Percentiles rank a stretch among this genome's conserved stretches.
Conservation (phyloP, 257 asterid species). For the Primulina eburnea region DNA sequence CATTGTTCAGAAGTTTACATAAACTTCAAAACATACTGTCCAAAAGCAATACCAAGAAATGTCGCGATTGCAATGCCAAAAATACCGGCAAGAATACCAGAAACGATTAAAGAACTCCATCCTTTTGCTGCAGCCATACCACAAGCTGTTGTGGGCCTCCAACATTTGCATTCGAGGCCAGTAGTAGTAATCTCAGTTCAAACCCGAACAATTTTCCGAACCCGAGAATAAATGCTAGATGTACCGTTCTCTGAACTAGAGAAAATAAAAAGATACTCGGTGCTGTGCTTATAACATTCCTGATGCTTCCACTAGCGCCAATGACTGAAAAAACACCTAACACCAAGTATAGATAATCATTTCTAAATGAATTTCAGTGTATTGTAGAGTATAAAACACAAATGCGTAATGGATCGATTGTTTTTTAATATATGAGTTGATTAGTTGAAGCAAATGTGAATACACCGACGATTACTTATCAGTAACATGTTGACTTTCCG, state of each 20-base stretch:
- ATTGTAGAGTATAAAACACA: background rate
- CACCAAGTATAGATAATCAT: background rate
- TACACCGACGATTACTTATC: too few species aligned
- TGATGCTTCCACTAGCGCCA: background rate
- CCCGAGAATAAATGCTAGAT: constrained; percentile 54
- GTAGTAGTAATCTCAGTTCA: constrained; percentile 67
- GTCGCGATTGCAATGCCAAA: constrained; percentile 85
- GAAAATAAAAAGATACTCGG: background rate
- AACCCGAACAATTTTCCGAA: constrained; percentile 64
- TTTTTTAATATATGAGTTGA: background rate
- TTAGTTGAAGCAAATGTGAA: background rate
- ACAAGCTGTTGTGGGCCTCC: constrained; percentile 94
- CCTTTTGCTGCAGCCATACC: constrained; percentile 99
- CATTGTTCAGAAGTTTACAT: constrained; percentile 37
- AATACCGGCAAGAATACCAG: constrained; percentile 89
- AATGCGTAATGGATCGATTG: background rate
- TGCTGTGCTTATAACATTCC: background rate
- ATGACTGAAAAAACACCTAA: background rate
- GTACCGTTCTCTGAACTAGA: background rate
- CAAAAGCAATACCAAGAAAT: constrained; percentile 83
- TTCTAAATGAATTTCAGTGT: background rate
- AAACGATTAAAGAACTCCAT: constrained; percentile 75
- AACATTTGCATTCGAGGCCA: constrained; percentile 95
- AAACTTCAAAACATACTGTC: constrained; percentile 53
- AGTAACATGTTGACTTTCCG: background rate